Evolutionary conservation across 805 yeast species (phyloP).

Genomic region (Cyberlindnera mrakii): DNA sequence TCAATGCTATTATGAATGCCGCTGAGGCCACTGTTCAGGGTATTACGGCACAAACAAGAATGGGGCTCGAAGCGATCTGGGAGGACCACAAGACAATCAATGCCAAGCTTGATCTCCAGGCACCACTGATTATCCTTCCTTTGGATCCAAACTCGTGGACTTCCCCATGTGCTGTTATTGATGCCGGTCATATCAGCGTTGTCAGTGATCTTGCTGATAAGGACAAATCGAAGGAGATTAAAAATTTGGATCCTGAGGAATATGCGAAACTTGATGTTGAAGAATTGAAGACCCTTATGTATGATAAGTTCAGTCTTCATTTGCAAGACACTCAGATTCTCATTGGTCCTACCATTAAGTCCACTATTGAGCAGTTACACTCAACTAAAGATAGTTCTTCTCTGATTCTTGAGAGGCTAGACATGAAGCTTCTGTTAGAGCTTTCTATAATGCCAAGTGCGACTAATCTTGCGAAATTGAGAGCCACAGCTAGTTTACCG

Average conservation of each 20-base stretch:
- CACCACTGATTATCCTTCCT: constrained; percentile 87
- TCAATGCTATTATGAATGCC: constrained; percentile 85
- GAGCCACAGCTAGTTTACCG: constrained; percentile 74
- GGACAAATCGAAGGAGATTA: constrained; percentile 60
- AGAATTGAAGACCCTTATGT: constrained; percentile 57
- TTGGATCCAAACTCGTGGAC: constrained; percentile 71
- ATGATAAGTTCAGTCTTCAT: constrained; percentile 74
- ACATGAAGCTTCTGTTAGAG: constrained; percentile 69
- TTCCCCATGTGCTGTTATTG: constrained; percentile 85
- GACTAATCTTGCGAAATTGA: constrained; percentile 61
- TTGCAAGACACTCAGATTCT: constrained; percentile 84
- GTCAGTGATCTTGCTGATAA: constrained; percentile 74
- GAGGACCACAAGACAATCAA: constrained; percentile 92
- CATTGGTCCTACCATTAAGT: constrained; percentile 75
- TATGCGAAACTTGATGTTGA: constrained; percentile 46
- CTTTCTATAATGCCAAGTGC: constrained; percentile 83
- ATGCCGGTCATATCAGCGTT: constrained; percentile 92
- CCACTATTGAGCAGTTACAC: constrained; percentile 71
- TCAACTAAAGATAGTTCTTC: constrained; percentile 33
- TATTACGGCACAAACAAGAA: constrained; percentile 78
- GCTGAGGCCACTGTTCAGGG: constrained; percentile 96
- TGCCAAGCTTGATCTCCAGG: constrained; percentile 82
- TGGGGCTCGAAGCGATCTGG: constrained; percentile 88
- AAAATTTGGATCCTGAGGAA: constrained; percentile 57
- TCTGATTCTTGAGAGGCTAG: constrained; percentile 68